Conservation (phyloP, 2,329 filamentous ascomycete genomes). For the Aciculosporium take region DNA sequence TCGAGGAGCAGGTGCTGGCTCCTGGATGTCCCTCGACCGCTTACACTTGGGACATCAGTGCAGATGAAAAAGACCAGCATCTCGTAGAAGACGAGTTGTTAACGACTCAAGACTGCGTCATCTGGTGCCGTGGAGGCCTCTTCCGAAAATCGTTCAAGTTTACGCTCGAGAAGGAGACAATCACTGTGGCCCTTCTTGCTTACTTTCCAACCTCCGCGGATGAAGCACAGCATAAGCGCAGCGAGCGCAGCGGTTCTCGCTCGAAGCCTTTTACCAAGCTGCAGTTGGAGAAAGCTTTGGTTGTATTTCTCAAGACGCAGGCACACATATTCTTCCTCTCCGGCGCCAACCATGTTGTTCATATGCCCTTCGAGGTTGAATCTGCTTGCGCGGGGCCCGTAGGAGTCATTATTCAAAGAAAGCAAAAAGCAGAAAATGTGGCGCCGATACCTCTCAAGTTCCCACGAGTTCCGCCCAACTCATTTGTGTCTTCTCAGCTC, state of each 20-base stretch:
- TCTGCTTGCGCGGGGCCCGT: constrained; percentile 67
- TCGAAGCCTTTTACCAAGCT: constrained; percentile 7
- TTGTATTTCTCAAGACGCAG: constrained; percentile 84
- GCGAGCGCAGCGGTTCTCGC: constrained; percentile 5
- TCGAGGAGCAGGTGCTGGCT: constrained; percentile 65
- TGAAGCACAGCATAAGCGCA: constrained; percentile 8
- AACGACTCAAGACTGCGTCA: constrained; percentile 57
- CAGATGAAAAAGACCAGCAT: constrained; percentile 23
- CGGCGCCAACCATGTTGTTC: constrained; percentile 75
- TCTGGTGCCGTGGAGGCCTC: constrained; percentile 79
- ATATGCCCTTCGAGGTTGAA: constrained; percentile 90
- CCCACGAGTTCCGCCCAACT: constrained; percentile 60
- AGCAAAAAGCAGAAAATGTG: constrained; percentile 38
- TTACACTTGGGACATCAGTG: constrained; percentile 62
- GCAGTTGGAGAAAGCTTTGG: constrained; percentile 51
- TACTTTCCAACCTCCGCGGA: constrained; percentile 52
- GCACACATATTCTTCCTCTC: constrained; percentile 86
- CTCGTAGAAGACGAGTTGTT: constrained; percentile 65
- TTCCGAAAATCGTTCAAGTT: constrained; percentile 80
- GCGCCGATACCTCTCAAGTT: constrained; percentile 40
- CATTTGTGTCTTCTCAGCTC: constrained; percentile 60
- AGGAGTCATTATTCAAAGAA: constrained; percentile 78
- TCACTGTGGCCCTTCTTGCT: constrained; percentile 76
- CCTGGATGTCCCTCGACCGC: constrained; percentile 47
- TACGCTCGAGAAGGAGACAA: constrained; percentile 69